Base-by-base conservation (phyloP, 2,329 filamentous ascomycete genomes). In the Lachnellula cervina region DNA sequence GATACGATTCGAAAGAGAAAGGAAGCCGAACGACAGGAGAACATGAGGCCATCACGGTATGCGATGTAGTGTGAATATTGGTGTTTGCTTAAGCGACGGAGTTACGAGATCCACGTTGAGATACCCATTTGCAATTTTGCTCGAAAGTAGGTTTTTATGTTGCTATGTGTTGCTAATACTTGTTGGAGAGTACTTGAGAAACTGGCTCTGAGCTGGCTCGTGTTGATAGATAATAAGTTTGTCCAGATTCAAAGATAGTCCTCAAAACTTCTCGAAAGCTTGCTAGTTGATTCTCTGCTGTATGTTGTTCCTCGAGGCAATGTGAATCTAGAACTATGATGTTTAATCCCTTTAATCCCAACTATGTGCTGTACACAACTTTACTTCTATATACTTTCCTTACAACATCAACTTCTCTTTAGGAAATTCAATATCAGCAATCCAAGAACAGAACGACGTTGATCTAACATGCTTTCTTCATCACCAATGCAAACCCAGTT, bases 1-100 rank as follows among this genome's bases (percentile, higher is more conserved):
- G 55, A 56, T 11, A 53, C 45, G 4, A 21, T 60, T 13, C 40
- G 25, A 19, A 51, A 49, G 32, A 47, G 35, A 51, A 51, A 54
- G n/a, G 28, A 51, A 43, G 45, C 19, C 19, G 34, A 53, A n/a
- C 17, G 42, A 21, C 17, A 25, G 19, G 11, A 43, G 28, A 38
- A 13, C 28, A 34, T 38, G 48, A 9, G 17, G 17, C 25, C 37
- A 17, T 49, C 38, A 16, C 37, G 13, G 14, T 21, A 37, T 38
- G 42, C 44, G 37, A 51, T 6, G 14, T 45, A 32, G 23, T 32
- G 37, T 17, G 43, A 16, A 4, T 43, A 9, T 23, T 13, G 14
- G 14, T 11, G 19, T 25, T 55, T 49, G 43, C 43, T 44, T 44
- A 4, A 17, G 11, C 19, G 11, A 44, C 13, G 42, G 42, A 19